phyloP scores from a whole-genome alignment of 768 basidiomycete genomes.

The Mycena rosella region DNA sequence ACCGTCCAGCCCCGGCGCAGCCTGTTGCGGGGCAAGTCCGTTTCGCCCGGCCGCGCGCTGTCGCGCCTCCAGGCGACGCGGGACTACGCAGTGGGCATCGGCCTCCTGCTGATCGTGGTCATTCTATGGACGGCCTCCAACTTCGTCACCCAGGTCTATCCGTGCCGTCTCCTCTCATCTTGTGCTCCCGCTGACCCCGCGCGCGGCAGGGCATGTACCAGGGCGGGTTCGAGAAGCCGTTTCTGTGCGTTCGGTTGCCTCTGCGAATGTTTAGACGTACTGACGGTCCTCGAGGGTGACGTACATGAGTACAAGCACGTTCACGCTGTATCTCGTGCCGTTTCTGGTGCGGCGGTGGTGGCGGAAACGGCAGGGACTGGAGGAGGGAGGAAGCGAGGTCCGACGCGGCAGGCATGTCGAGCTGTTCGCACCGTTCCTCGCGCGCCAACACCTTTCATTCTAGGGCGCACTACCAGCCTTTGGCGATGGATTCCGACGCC shows the following conservation, averaged over 20 bases:
- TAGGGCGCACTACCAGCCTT: constrained; percentile 44
- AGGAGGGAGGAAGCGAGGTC: background rate
- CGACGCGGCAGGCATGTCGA: constrained; percentile 25
- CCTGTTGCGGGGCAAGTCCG: constrained; percentile 29
- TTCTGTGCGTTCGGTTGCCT: constrained; percentile 65
- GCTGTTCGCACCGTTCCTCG: constrained; percentile 5
- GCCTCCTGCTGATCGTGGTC: constrained; percentile 80
- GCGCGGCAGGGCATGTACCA: constrained; percentile 60
- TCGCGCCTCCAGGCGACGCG: constrained; percentile 30
- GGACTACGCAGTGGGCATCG: constrained; percentile 70
- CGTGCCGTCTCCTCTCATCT: background rate
- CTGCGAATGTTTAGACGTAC: background rate
- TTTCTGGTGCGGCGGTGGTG: constrained; percentile 54
- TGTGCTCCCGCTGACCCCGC: background rate
- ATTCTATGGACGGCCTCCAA: constrained; percentile 91
- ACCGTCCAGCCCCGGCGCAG: constrained; percentile 29
- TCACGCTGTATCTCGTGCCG: constrained; percentile 84
- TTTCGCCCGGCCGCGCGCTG: constrained; percentile 13
- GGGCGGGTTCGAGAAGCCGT: constrained; percentile 88
- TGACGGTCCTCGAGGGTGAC: constrained; percentile 69
- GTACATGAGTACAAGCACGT: constrained; percentile 93
- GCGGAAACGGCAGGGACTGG: constrained; percentile 32
- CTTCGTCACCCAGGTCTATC: constrained; percentile 84
- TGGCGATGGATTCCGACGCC: constrained; percentile 39
- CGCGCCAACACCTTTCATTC: background rate